Conservation (phyloP, 1,139 yeast species). For the Tardiomyces blankii region DNA sequence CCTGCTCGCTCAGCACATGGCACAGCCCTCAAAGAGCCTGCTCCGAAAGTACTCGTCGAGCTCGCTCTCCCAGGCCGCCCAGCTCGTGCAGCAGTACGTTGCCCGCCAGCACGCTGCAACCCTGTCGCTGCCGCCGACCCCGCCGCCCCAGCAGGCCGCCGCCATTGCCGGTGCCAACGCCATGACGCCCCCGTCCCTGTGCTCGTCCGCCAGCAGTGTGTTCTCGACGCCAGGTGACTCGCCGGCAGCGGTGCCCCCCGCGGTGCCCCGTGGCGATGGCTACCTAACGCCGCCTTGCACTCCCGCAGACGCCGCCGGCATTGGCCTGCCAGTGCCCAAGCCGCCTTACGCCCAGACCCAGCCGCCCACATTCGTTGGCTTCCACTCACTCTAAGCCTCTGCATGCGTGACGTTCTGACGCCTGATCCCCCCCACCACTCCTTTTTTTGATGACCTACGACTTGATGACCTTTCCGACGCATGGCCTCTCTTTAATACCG, state of each 20-base stretch:
- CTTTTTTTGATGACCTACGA: no score
- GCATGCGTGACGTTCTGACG: no score
- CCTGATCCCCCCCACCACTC: no score
- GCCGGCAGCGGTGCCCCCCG: background rate
- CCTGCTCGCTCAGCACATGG: background rate
- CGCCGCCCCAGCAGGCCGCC: background rate
- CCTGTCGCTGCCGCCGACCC: background rate
- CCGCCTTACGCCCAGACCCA: background rate
- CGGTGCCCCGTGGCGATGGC: background rate
- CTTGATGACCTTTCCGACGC: background rate
- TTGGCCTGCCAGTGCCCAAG: background rate
- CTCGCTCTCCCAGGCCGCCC: background rate
- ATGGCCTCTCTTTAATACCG: background rate
- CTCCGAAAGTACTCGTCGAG: background rate
- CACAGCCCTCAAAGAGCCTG: background rate
- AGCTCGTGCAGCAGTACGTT: background rate
- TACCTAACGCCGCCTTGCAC: conserved; percentile 1
- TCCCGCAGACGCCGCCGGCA: background rate
- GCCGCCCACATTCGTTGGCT: background rate
- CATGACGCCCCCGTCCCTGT: background rate
- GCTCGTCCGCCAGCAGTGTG: background rate
- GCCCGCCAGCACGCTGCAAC: background rate
- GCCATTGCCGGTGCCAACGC: background rate
- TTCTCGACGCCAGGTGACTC: background rate
- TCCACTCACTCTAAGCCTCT: background rate